Base-by-base conservation (phyloP, 371 early-diverging fungal genomes). In the Apophysomyces trapeziformis region DNA sequence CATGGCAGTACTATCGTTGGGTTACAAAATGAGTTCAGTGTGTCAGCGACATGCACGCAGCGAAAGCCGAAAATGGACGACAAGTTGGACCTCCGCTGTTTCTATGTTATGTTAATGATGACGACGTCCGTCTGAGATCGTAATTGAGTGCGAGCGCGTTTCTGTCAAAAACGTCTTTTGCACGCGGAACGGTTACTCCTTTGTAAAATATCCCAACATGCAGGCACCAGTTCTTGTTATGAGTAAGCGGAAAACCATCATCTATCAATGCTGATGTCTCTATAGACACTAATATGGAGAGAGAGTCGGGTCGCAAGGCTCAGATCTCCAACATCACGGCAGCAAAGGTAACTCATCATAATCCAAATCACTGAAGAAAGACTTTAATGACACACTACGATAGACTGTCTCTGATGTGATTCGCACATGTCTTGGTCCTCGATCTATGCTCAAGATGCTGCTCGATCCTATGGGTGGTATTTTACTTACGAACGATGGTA, bases 391-490 rank as follows among this genome's bases (percentile, higher is more conserved):
- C 60, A 21, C 43, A 18, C 37, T 32, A 18, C 14, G 38, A 12
- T 78, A 95, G 94, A 96, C 97, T 35, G 95, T 99, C 41, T 92
- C 98, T 37, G 98, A 98, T 79, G 94, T 99, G 71, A 96, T 99
- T 74, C 96, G 97, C 72, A 99, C 99, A 43, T 99, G 99, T 83
- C 90, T 99, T 47, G 99, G 99, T 43, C 99, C 99, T 32, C 91
- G 96, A 59, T 95, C 99, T 35, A 99, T 99, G 99, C 90, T 99
- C 65, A 99, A 99, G 85, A 99, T 99, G 99, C 85, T 99, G 66
- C 83, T 99, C 68, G 99, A 99, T 79, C 98, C 99, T 57, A 99
- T 99, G 96, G 99, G 99, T 71, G 97, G 99, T 47, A 95, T 99
- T 67, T 96, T 99, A 38, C 82, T 99, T 71, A 99, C 99, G 60